Evolutionary conservation across 2,329 filamentous ascomycete species (phyloP), one percentile per base, ranked within the genome.

Genomic region (Pseudogymnoascus sp.): DNA sequence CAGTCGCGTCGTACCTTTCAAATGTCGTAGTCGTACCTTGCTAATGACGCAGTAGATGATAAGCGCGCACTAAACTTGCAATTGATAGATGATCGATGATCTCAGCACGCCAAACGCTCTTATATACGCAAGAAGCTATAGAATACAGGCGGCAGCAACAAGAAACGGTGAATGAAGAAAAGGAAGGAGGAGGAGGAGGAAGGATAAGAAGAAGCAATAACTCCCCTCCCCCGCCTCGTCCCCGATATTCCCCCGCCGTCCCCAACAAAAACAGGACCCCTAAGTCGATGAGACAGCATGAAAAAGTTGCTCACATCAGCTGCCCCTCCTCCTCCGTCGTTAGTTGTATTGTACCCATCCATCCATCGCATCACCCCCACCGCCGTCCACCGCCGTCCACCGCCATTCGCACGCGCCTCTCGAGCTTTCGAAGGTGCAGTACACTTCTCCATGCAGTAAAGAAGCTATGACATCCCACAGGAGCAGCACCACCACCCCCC

Each of bases 21-120:
- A 47, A 54, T 34, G 51, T 34, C 51, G 51, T 34, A 57, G 51
- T 34, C 26, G 51, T 57, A 57, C 51, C 51, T 57, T 57, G 29
- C 26, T n/a, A 57, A 57, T 57, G 51, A 57, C 51, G 51, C 51
- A 57, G 51, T 34, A 18, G 51, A 57, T 7, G 3, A 31, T 16
- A 57, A 57, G 29, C 26, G 51, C 29, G 10, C 26, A 57, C 51
- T n/a, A 57, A 57, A 57, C n/a, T 12, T 6, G 11, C 51, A 57
- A 57, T 57, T 57, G 51, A 57, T 18, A 57, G 51, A 57, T 18
- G 47, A 54, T 34, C 47, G 47, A 54, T 57, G 51, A 57, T 57
- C 26, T 34, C 51, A 57, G 51, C 51, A 57, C 51, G 26, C 51
- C 51, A 7, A 34, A 57, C 26, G 16, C 51, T 34, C 51, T 57